Evolutionary conservation across 805 yeast species (phyloP).

Genomic region (Pichia insulana): DNA sequence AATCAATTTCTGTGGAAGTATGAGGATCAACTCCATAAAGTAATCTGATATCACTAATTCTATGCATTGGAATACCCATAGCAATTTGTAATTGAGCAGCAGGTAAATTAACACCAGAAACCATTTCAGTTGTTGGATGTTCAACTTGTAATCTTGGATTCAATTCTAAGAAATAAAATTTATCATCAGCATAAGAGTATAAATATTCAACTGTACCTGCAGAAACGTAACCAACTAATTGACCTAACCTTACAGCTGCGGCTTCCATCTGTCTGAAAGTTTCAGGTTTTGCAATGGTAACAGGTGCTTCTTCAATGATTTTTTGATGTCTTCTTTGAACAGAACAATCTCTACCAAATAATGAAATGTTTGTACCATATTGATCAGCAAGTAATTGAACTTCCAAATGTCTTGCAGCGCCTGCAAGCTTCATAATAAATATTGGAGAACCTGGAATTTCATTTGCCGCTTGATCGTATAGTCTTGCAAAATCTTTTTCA

Average conservation of each 20-base stretch:
- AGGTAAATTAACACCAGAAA: slow-evolving; percentile 94
- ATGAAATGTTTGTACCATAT: slow-evolving; percentile 93
- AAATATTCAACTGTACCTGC: slow-evolving; percentile 99
- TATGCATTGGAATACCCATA: slow-evolving; percentile 97
- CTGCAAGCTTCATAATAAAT: slow-evolving; percentile 95
- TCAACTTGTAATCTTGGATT: slow-evolving; percentile 99
- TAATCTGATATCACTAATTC: slow-evolving; percentile 86
- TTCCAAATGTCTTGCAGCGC: slow-evolving; percentile 95
- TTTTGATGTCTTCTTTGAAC: slow-evolving; percentile 99
- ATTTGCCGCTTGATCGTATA: slow-evolving; percentile 89
- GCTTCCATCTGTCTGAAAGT: slow-evolving; percentile 90
- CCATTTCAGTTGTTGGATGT: slow-evolving; percentile 99
- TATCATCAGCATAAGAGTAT: slow-evolving; percentile 88
- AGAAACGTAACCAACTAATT: slow-evolving; percentile 93
- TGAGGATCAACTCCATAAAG: slow-evolving; percentile 96
- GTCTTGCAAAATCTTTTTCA: slow-evolving; percentile 65
- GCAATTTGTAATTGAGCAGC: slow-evolving; percentile 98
- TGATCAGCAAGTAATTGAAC: slow-evolving; percentile 97
- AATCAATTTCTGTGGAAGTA: slow-evolving; percentile 82
- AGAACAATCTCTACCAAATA: slow-evolving; percentile 98
- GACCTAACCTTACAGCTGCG: slow-evolving; percentile 96
- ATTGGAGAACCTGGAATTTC: slow-evolving; percentile 99
- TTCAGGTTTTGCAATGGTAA: slow-evolving; percentile 79
- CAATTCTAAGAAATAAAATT: slow-evolving; percentile 91
- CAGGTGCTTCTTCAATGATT: slow-evolving; percentile 99